Evolutionary conservation across 1,284 basidiomycete species (phyloP).

Genomic region (Pyrrhoderma lamaoense): DNA sequence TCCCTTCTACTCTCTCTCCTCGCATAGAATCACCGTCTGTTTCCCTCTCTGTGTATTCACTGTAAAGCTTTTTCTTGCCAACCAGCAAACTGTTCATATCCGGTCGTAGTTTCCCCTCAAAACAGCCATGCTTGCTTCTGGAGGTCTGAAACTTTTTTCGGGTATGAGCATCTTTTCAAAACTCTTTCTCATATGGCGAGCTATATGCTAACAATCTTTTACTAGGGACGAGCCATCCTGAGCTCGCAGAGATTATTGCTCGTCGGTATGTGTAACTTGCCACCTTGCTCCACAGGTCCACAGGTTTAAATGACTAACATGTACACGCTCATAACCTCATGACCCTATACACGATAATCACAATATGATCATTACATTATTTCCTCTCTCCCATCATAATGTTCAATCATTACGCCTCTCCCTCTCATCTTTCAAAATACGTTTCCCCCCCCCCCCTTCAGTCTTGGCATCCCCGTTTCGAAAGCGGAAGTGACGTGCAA

Average conservation of each 20-base stretch:
- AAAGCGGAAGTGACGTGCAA: slow-evolving; percentile 83
- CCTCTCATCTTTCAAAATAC: slow-evolving; percentile 17
- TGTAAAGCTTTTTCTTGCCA: no score
- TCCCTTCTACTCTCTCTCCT: no score
- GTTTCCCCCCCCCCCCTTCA: slow-evolving; percentile 27
- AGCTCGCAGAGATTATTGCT: slow-evolving; percentile 90
- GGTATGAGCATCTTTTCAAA: slow-evolving; percentile 54
- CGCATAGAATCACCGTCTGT: no score
- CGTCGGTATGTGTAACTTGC: slow-evolving; percentile 68
- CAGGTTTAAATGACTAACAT: background rate
- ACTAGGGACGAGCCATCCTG: slow-evolving; percentile 88
- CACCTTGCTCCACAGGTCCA: slow-evolving; percentile 10
- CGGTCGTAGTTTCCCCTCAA: no score
- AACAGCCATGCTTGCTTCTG: slow-evolving; percentile 67
- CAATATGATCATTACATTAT: background rate
- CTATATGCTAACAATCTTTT: slow-evolving; percentile 2
- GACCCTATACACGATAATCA: background rate
- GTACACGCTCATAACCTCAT: background rate
- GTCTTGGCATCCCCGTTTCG: slow-evolving; percentile 79
- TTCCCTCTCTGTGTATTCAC: no score
- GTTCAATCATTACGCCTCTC: slow-evolving; percentile 20
- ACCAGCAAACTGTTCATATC: no score
- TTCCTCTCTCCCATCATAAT: background rate
- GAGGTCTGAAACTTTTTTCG: slow-evolving; percentile 87
- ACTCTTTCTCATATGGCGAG: slow-evolving; percentile 8